Conservation (phyloP, 495 filamentous ascomycete genomes). For the Aspergillus sclerotioniger region DNA sequence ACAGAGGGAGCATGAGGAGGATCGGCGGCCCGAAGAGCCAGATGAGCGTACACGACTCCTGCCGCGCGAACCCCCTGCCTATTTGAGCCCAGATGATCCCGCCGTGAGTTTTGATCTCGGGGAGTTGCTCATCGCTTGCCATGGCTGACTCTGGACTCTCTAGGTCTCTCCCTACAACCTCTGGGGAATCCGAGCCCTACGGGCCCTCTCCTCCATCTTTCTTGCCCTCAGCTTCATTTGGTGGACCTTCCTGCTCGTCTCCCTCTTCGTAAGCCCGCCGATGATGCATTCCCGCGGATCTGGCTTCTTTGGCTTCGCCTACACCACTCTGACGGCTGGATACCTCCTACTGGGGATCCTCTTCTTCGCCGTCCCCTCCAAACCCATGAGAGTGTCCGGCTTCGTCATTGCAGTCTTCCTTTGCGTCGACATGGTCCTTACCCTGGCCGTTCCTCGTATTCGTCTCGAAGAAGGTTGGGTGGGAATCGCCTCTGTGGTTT, state of each 20-base stretch:
- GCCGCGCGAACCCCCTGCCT: constrained; percentile 57
- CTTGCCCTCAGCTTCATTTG: constrained; percentile 74
- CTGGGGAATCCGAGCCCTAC: constrained; percentile 77
- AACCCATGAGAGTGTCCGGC: constrained; percentile 67
- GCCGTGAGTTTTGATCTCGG: constrained; percentile 57
- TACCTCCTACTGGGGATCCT: constrained; percentile 74
- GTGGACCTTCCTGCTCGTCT: constrained; percentile 86
- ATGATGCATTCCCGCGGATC: constrained; percentile 81
- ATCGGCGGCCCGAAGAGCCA: constrained; percentile 30
- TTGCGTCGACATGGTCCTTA: constrained; percentile 73
- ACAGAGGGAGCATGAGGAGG: constrained; percentile 24
- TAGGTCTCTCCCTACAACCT: constrained; percentile 95
- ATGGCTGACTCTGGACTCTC: constrained; percentile 1
- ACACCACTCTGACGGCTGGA: constrained; percentile 66
- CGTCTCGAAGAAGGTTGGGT: constrained; percentile 86
- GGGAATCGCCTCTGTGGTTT: constrained; percentile 79
- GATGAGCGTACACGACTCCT: constrained; percentile 77
- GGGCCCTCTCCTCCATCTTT: constrained; percentile 71
- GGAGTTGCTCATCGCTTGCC: neutral
- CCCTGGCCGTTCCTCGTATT: constrained; percentile 66
- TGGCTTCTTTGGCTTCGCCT: constrained; percentile 86
- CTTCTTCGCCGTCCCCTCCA: constrained; percentile 83
- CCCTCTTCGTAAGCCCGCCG: constrained; percentile 84
- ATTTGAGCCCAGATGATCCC: constrained; percentile 89
- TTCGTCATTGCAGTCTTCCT: constrained; percentile 68